Base-by-base conservation (phyloP, 495 filamentous ascomycete species). In the Penicilliopsis zonata region DNA sequence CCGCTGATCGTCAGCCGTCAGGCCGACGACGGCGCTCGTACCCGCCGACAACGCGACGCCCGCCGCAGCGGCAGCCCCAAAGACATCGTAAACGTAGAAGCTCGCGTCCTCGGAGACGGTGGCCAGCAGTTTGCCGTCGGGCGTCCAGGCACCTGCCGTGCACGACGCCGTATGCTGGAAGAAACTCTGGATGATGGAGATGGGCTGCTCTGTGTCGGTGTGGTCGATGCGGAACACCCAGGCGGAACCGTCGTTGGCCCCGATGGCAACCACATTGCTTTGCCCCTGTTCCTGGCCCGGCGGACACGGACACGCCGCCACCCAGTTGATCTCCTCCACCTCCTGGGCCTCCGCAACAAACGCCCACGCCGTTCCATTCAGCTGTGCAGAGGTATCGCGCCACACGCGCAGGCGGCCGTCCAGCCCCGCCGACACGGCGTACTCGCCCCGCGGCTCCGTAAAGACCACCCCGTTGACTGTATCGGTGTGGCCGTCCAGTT, bases 321-420 rank as follows among this genome's bases (percentile, higher is more conserved):
- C 55, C 85, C 87, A 99, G 63, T 92, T 92, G 38, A 99, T 79
- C 54, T 95, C 88, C 38, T 88, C 78, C 1, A 94, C 87, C 53
- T 99, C 92, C 58, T 82, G 76, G 1, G 72, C 68, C 44, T 80
- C 75, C 13, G 66, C 75, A 3, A 82, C 50, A 51, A 82, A 82
- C 22, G 63, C 56, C 70, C 77, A 84, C 18, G 49, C 49, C 10
- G 51, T 40, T 2, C 67, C 69, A 0, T 48, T 51, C 37, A 51
- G 52, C 38, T 58, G 49, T 14, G 54, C 38, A 1, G 59, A 50
- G 2, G 59, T 55, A 42, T 59, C 59, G 15, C 57, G 52, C 47
- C 69, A 79, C 5, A 66, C 61, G 32, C 76, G 67, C 36, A 83
- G 38, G 32, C 69, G 68, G 7, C 85, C 92, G 52, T 96, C 90